Evolutionary conservation across 2,329 filamentous ascomycete genomes (phyloP).

Genomic region (Pyricularia sp.): DNA sequence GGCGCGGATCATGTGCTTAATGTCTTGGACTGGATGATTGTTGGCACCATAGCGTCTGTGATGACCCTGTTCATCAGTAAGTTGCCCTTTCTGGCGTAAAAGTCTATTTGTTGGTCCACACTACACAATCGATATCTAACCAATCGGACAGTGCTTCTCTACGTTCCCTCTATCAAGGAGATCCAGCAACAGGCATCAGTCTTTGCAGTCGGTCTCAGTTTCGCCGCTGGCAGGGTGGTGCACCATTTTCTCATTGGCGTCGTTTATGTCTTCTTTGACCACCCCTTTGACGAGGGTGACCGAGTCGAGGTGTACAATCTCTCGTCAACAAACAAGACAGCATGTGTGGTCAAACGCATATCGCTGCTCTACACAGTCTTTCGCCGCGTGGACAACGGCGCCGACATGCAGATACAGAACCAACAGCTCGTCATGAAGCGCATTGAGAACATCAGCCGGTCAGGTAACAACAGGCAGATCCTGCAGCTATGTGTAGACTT

Average conservation of each 20-base stretch:
- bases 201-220: conserved; percentile 40
- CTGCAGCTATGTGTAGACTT: conserved; percentile 57
- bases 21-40: conserved; percentile 17
- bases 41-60: conserved; percentile 11
- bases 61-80: conserved; percentile 16
- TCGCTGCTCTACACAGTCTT: conserved; percentile 22
- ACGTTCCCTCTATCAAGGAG: conserved; percentile 15
- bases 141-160: conserved; percentile 7
- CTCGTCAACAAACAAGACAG: conserved; percentile 8
- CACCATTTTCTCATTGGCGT: conserved; percentile 58
- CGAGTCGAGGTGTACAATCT: conserved; percentile 47
- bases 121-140: neutral
- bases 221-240: conserved; percentile 60
- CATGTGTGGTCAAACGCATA: conserved; percentile 15
- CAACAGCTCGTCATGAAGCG: conserved; percentile 57
- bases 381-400: conserved; percentile 17
- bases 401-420: conserved; percentile 30
- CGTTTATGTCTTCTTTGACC: conserved; percentile 62
- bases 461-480: conserved; percentile 52
- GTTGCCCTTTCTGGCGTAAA: neutral
- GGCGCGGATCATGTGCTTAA: conserved; percentile 17
- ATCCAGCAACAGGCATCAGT: conserved; percentile 15
- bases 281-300: conserved; percentile 62
- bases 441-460: conserved; percentile 58
- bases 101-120: neutral